A percentile compares a stretch with the other conserved stretches of the same genome.
Conservation (phyloP, 2,329 filamentous ascomycete genomes). For the Talaromyces amestolkiae region DNA sequence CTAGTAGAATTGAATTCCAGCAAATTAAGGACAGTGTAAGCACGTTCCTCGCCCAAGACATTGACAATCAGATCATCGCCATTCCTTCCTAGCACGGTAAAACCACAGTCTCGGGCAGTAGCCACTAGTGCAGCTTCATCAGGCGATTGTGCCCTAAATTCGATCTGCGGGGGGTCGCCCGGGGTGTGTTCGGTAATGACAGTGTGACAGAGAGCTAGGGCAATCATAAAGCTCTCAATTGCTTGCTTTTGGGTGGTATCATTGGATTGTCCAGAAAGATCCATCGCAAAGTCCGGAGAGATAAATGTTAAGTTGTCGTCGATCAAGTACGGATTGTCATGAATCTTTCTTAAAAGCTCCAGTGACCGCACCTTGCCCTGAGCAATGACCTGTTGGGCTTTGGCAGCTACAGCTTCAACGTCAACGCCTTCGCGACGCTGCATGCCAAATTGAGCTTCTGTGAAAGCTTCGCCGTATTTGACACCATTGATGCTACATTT, state of each 20-base stretch:
- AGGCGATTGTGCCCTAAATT: conserved; percentile 96
- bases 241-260: conserved; percentile 67
- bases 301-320: conserved; percentile 91
- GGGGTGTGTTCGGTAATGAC: conserved; percentile 88
- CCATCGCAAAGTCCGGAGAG: conserved; percentile 81
- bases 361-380: conserved; percentile 72
- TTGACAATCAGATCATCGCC: conserved; percentile 82
- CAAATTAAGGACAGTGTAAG: conserved; percentile 86
- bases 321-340: conserved; percentile 87
- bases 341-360: conserved; percentile 66
- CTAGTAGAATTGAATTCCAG: conserved; percentile 96
- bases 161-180: conserved; percentile 84
- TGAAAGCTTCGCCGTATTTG: conserved; percentile 95
- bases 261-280: conserved; percentile 75
- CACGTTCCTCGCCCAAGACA: conserved; percentile 77
- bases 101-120: conserved; percentile 92
- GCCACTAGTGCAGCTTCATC: conserved; percentile 93
- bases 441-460: conserved; percentile 94
- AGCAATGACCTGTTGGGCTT: conserved; percentile 74
- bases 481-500: conserved; percentile 96
- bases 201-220: conserved; percentile 90
- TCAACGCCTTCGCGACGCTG: conserved; percentile 86
- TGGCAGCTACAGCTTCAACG: conserved; percentile 73
- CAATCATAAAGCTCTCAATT: conserved; percentile 89
- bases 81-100: conserved; percentile 80